Evolutionary conservation across 768 basidiomycete genomes (phyloP).

Genomic region (Rhodotorula taiwanensis): DNA sequence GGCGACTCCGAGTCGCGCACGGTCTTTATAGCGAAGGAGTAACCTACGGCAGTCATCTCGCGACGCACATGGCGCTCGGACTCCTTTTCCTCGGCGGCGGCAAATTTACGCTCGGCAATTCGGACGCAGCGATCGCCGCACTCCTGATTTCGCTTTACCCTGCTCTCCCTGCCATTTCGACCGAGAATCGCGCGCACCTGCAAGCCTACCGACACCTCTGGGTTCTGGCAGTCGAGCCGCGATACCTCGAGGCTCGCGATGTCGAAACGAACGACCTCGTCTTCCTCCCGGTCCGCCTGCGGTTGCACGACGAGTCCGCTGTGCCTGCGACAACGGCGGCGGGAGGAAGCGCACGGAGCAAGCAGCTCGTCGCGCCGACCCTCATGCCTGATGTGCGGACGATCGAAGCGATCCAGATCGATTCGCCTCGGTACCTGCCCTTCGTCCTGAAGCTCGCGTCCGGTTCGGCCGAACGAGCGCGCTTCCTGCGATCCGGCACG

Average conservation of each 20-base stretch:
- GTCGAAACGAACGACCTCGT: slow-evolving; percentile 85
- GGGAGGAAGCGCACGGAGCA: slow-evolving; percentile 37
- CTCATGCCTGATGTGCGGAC: slow-evolving; percentile 81
- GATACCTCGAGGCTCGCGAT: slow-evolving; percentile 84
- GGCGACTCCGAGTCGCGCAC: slow-evolving; percentile 78
- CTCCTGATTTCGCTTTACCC: slow-evolving; percentile 90
- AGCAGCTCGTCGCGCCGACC: slow-evolving; percentile 82
- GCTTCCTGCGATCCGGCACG: slow-evolving; percentile 68
- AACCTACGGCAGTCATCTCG: slow-evolving; percentile 75
- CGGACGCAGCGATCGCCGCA: slow-evolving; percentile 81
- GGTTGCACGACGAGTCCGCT: slow-evolving; percentile 58
- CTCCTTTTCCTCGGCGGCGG: slow-evolving; percentile 90
- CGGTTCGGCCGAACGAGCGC: slow-evolving; percentile 60
- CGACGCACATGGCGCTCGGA: slow-evolving; percentile 82
- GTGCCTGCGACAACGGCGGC: slow-evolving; percentile 40
- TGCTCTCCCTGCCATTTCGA: slow-evolving; percentile 66
- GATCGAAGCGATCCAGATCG: slow-evolving; percentile 72
- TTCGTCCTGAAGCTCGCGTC: slow-evolving; percentile 72
- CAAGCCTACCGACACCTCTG: slow-evolving; percentile 92
- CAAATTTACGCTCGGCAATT: slow-evolving; percentile 82
- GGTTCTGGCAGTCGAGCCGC: slow-evolving; percentile 89
- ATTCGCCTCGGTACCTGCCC: slow-evolving; percentile 93
- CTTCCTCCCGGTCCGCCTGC: slow-evolving; percentile 85
- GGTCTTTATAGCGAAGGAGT: slow-evolving; percentile 62
- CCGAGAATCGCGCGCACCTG: slow-evolving; percentile 81